Percentiles rank a stretch among this genome's conserved stretches.
phyloP scores from a whole-genome alignment of 2,329 filamentous ascomycete genomes.

The Diaporthe caulivora region DNA sequence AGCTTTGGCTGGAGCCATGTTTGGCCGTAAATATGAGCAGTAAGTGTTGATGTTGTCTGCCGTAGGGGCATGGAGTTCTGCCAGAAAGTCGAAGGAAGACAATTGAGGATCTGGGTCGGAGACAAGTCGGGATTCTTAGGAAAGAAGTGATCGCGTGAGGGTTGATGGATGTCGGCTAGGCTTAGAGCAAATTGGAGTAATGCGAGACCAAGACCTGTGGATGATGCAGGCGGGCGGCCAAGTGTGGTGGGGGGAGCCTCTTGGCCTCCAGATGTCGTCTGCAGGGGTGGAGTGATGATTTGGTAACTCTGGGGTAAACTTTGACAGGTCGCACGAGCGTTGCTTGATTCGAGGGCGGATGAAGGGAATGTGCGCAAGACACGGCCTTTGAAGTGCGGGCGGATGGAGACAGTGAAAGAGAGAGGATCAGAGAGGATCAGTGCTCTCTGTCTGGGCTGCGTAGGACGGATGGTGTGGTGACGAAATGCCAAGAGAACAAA shows the following conservation, averaged over 20 bases:
- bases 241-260: conserved; percentile 25
- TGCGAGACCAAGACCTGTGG: conserved; percentile 1
- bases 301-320: conserved; percentile 32
- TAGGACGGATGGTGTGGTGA: conserved; percentile 22
- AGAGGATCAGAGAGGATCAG: not conserved
- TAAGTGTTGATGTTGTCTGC: conserved; percentile 5
- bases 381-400: not conserved
- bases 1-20: conserved; percentile 61
- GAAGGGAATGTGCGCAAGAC: conserved; percentile 17
- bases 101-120: conserved; percentile 24
- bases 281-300: conserved; percentile 31
- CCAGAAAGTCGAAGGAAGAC: conserved; percentile 12
- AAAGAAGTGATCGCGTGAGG: conserved; percentile 36
- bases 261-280: conserved; percentile 25
- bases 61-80: conserved; percentile 33
- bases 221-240: conserved; percentile 23
- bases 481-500: conserved; percentile 9
- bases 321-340: conserved; percentile 31
- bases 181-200: conserved; percentile 11
- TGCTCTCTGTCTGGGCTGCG: conserved; percentile 6
- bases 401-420: not conserved
- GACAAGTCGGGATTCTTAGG: conserved; percentile 32
- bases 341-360: conserved; percentile 22
- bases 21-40: conserved; percentile 38
- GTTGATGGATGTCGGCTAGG: not conserved